These are phyloP conservation scores for Dinochytrium kinnereticum DNA, from an alignment of 371 early-diverging fungal species.

Conservation along the genomic window DNA sequence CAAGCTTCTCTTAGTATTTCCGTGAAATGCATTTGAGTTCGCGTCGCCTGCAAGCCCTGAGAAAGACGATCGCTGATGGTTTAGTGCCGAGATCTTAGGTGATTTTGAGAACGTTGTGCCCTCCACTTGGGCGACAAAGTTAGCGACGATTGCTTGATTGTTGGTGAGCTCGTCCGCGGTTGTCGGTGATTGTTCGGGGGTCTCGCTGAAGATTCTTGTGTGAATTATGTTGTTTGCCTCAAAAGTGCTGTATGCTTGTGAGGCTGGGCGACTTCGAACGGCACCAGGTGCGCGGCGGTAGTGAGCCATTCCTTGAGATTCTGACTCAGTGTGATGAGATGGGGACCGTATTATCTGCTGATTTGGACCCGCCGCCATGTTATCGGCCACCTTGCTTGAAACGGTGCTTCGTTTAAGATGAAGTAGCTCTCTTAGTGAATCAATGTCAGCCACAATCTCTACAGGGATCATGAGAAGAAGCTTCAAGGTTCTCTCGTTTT, in stretches of 20 bases:
- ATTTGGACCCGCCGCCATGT: no score
- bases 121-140: not conserved
- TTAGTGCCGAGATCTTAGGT: not conserved
- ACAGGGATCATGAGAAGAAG: slow-evolving; percentile 41
- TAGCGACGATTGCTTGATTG: not conserved
- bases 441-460: slow-evolving; percentile 39
- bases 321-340: no score
- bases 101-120: no score
- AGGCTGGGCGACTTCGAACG: not conserved
- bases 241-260: not conserved
- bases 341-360: no score
- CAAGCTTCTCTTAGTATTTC: slow-evolving; percentile 7
- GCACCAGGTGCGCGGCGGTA: slow-evolving; percentile 1
- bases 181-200: not conserved
- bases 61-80: not conserved
- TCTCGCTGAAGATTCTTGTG: slow-evolving; percentile 4
- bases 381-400: not conserved
- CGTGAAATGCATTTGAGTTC: no score
- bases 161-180: not conserved
- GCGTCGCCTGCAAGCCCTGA: no score
- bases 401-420: slow-evolving; percentile 26
- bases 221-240: not conserved
- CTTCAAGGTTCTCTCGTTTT: slow-evolving; percentile 38
- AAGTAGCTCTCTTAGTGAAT: slow-evolving; percentile 37
- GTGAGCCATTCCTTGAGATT: no score